Evolutionary conservation across 257 asterid genomes (phyloP), one percentile per base, ranked within the genome.

Genomic region (Nicotiana undulata): DNA sequence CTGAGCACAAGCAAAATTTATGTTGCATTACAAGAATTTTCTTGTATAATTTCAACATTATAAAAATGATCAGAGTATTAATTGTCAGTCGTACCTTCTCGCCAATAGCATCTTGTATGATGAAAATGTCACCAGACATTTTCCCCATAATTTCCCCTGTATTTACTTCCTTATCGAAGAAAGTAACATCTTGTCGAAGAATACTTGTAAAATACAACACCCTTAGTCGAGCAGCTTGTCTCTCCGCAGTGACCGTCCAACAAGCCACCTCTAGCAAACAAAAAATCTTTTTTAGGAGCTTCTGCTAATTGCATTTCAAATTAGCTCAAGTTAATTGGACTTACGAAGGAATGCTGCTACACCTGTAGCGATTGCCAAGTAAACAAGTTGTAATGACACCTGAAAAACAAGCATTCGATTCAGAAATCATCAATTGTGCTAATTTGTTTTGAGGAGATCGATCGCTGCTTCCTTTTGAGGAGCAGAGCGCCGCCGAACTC

Each of bases 211-310:
- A 80, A 76, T 94, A 93, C 8, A 90, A 85, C 16, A 85, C 81
- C 85, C 92, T 88, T 55, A 94, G 86, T 49, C 92, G 83, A 5
- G 96, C 90, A 4, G 96, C 94, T 84, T 94, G 98, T 89, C 97
- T 88, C 80, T 90, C 97, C n/a, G 97, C 97, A 0, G 96, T 91
- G 86, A 94, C 82, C 88, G 87, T 89, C 97, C 98, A 94, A 63
- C 89, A 89, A 37, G 86, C 76, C 78, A 89, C 91, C 94, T 94
- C 98, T 93, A 77, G 74, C 52, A 56, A 40, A 76, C 40, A 59
- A 32, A 46, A 26, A 26, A 26, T 26, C 28, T 17, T 4, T 22
- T 29, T 56, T 28, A 37, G 17, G 37, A 58, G 24, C 2, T 13
- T 20, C 24, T 49, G 17, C 59, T 32, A 32, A 4, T 32, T 4